Base-by-base conservation (phyloP, 768 basidiomycete genomes). In the Suillus plorans region DNA sequence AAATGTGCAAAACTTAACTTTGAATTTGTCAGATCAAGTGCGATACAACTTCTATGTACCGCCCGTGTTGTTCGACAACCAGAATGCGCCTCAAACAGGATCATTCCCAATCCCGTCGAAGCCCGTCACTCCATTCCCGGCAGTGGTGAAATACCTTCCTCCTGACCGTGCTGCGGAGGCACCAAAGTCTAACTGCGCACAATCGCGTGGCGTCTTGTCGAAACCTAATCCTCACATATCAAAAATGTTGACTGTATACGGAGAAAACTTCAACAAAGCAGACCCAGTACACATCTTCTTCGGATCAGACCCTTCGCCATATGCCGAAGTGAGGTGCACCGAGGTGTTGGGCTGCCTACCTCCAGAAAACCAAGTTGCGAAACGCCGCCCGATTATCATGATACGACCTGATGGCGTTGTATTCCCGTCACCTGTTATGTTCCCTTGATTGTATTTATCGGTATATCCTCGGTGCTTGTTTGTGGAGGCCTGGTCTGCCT, bases 1-100 rank as follows among this genome's bases (percentile, higher is more conserved):
- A 42, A 55, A 59, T 57, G 42, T 62, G 64, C 60, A 34, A 52
- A 53, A 61, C 69, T 63, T 64, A 65, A 63, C 61, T 25, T 44
- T 7, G 39, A 31, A 12, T 59, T 59, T 64, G 65, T 63, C 78
- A 89, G 94, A 96, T 72, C 91, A 95, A 85, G 86, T 94, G 61
- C 89, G 94, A 66, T 95, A 95, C 79, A 94, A 95, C 77, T 96
- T 95, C 77, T 95, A 94, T 72, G 89, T 95, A 14, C 94, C 94
- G 39, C 91, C 92, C 1, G 85, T 89, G 31, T 81, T 95, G 52
- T 92, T 91, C 73, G 91, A 94, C 79, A 87, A 87, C 69, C 91
- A 90, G 74, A 87, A 87, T 67, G 84, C 86, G n/a, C 80, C 86
- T 22, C 87, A 86, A 70, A 87, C 82, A 9, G 84, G 86, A 7